Conservation (phyloP, 345 rosid species). For the Dovyalis caffra region DNA sequence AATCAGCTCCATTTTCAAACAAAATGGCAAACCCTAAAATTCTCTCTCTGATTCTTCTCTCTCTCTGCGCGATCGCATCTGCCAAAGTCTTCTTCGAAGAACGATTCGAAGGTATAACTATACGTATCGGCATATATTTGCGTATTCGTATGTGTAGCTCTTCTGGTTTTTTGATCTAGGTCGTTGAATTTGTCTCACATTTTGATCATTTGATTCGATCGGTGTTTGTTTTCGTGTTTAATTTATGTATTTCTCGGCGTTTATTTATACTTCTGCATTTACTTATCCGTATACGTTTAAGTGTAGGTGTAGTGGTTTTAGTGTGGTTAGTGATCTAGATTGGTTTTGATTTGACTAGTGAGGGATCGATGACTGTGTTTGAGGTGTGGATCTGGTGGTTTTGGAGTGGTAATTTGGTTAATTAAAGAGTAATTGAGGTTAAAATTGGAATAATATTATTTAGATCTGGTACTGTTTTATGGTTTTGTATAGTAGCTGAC, state of each 20-base stretch:
- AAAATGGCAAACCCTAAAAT: slow-evolving; percentile 30
- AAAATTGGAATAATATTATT: not conserved
- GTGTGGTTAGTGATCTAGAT: not conserved
- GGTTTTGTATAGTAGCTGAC: not conserved
- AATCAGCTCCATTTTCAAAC: not conserved
- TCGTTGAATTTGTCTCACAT: not conserved
- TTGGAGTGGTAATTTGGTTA: not conserved
- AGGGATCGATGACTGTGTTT: slow-evolving; percentile 5
- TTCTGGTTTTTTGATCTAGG: not conserved
- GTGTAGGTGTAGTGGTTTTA: not conserved
- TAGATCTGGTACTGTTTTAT: slow-evolving; percentile 21
- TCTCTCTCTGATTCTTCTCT: slow-evolving; percentile 33
- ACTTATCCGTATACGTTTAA: not conserved
- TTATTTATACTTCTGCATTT: not conserved
- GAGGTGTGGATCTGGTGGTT: slow-evolving; percentile 15
- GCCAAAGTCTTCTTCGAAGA: slow-evolving; percentile 87
- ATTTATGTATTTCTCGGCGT: not conserved
- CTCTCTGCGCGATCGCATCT: slow-evolving; percentile 43
- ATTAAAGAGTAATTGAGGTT: not conserved
- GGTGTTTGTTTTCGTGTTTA: not conserved
- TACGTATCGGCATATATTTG: not conserved
- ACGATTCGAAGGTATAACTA: slow-evolving; percentile 68
- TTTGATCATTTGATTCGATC: not conserved
- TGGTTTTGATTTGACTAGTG: not conserved
- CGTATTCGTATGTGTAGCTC: not conserved